These are phyloP conservation scores for Vachellia pachyceras DNA, from an alignment of 306 rosid species.

Conservation along the genomic window DNA sequence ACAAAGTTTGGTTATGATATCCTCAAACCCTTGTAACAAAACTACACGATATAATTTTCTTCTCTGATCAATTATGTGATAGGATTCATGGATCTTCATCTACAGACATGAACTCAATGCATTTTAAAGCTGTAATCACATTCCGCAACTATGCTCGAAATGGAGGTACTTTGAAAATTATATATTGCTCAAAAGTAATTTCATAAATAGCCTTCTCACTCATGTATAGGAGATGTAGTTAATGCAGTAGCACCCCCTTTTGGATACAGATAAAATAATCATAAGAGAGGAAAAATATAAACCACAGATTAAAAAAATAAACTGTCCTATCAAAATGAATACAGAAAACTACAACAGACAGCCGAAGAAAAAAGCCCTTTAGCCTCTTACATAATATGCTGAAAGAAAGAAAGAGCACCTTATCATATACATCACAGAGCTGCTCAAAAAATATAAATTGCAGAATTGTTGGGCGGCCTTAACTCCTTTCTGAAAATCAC, in stretches of 20 bases:
- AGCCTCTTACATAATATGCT: constrained; percentile 28
- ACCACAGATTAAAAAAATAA: neutral
- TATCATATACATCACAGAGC: constrained; percentile 92
- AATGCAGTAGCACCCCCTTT: neutral
- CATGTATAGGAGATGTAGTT: neutral
- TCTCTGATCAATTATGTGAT: neutral
- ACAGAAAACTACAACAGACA: neutral
- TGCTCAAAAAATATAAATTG: constrained; percentile 75
- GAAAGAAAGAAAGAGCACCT: constrained; percentile 55
- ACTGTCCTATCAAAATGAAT: neutral
- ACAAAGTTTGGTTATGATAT: neutral
- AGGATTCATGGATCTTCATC: neutral
- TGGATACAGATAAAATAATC: neutral
- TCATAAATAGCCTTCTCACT: neutral
- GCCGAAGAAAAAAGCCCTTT: constrained; percentile 16
- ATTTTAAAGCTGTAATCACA: neutral
- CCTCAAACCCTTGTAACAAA: neutral
- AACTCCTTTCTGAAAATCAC: constrained; percentile 65
- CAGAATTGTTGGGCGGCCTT: constrained; percentile 87
- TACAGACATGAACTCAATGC: neutral
- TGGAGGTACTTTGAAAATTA: neutral
- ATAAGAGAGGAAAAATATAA: constrained; percentile 23
- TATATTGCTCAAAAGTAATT: neutral
- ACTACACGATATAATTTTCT: neutral
- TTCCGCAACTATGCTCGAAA: neutral